Base-by-base conservation (phyloP, 2,329 filamentous ascomycete genomes). In the Aspergillus ochraceus region DNA sequence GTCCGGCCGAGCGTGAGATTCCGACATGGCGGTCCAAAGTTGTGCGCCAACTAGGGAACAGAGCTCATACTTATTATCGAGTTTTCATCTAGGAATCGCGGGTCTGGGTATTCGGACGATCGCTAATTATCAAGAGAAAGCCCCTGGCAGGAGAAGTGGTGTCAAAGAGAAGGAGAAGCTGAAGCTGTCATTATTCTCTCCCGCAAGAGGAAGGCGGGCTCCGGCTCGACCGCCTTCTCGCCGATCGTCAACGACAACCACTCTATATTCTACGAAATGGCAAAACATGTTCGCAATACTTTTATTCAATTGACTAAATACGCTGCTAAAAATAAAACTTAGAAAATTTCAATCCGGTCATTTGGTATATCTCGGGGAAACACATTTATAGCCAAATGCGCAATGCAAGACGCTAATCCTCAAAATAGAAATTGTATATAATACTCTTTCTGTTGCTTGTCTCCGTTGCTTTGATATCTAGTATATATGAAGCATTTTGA, bases 1-100 rank as follows among this genome's bases (percentile, higher is more conserved):
- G 26, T 70, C 64, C 57, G 73, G 69, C 51, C 68, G 66, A 29
- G 74, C 64, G 54, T 65, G 68, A 50, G 70, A 57, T 56, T 71
- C 70, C 60, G 74, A 66, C 73, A 76, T 76, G 55, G 60, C 67
- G 66, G 63, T 52, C 20, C 14, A 63, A 53, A 36, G 58, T 62
- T 57, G 64, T 26, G 14, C 36, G 12, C 36, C 36, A 39, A 52
- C 49, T 55, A 68, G 45, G 51, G 54, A 46, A 57, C 39, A 50
- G 52, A 59, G 52, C 56, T 63, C 64, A 69, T 70, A 60, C 47
- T 65, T 55, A 47, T 47, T 14, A 17, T 47, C 10, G 45, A 47
- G 22, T 8, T n/a, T 4, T 42, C 17, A 42, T 17, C 4, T 42
- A n/a, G 36, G 12, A 42, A 1, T 19, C 14, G 17, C 36, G 12